Conservation (phyloP, 352 stramenopile genomes). For the Thraustochytrium aureum region DNA sequence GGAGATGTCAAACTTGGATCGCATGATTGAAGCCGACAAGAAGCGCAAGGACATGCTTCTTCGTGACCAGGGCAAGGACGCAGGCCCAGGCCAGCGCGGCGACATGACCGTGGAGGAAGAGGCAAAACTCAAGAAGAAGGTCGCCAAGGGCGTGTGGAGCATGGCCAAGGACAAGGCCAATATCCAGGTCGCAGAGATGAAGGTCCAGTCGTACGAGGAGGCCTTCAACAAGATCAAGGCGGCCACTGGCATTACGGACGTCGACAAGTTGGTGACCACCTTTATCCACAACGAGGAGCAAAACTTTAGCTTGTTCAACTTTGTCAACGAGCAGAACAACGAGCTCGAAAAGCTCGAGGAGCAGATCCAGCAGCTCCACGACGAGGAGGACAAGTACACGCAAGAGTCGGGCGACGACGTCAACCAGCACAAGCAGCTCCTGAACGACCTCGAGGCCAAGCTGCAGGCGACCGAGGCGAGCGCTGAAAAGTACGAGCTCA, state of each 20-base stretch:
- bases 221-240: conserved; percentile 91
- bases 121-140: conserved; percentile 54
- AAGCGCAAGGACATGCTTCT: conserved; percentile 61
- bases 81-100: conserved; percentile 11
- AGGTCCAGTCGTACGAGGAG: conserved; percentile 93
- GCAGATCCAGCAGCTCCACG: conserved; percentile 63
- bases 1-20: conserved; percentile 64
- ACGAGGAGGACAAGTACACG: conserved; percentile 78
- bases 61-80: conserved; percentile 27
- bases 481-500: conserved; percentile 82
- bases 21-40: conserved; percentile 53
- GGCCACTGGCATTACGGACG: conserved; percentile 82
- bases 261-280: conserved; percentile 83
- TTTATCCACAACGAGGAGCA: conserved; percentile 96
- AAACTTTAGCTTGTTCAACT: conserved; percentile 95
- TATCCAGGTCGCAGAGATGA: conserved; percentile 63
- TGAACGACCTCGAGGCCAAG: conserved; percentile 78
- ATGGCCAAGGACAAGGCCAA: conserved; percentile 59
- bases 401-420: conserved; percentile 76
- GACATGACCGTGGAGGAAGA: conserved; percentile 57
- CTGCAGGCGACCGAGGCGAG: conserved; percentile 72
- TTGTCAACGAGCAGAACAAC: conserved; percentile 89
- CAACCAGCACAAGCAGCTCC: conserved; percentile 79
- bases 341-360: conserved; percentile 89
- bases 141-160: conserved; percentile 54